Evolutionary conservation across 179 eudicot genomes (phyloP).

Genomic region (Beta corolliflora): DNA sequence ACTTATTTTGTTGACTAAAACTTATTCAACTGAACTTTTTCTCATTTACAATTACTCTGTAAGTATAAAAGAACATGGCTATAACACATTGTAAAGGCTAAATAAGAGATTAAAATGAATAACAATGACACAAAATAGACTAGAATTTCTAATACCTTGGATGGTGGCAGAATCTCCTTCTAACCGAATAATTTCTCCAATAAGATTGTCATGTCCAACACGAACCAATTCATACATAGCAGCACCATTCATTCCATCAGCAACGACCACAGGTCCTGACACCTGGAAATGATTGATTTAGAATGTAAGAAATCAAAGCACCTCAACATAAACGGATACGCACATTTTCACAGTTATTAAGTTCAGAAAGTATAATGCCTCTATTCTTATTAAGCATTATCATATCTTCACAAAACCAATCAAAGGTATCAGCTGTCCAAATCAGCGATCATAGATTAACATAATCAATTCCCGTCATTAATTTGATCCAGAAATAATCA

Average conservation of each 20-base stretch:
- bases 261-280: conserved; percentile 97
- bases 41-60: neutral
- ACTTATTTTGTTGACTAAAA: neutral
- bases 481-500: neutral
- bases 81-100: neutral
- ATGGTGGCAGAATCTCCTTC: conserved; percentile 99
- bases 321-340: neutral
- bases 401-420: neutral
- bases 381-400: neutral
- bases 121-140: neutral
- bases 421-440: neutral
- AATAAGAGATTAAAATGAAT: neutral
- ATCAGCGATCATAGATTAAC: neutral
- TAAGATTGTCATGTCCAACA: conserved; percentile 97
- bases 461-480: neutral
- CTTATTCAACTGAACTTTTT: neutral
- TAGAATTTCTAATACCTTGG: conserved; percentile 57
- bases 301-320: neutral
- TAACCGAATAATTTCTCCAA: conserved; percentile 95
- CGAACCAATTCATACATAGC: conserved; percentile 99
- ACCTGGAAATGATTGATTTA: conserved; percentile 48
- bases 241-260: conserved; percentile 99
- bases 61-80: neutral
- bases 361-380: neutral
- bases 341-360: neutral